These are phyloP conservation scores for Musa troglodytarum DNA, from an alignment of 176 grass and related monocot species.

Conservation along the genomic window DNA sequence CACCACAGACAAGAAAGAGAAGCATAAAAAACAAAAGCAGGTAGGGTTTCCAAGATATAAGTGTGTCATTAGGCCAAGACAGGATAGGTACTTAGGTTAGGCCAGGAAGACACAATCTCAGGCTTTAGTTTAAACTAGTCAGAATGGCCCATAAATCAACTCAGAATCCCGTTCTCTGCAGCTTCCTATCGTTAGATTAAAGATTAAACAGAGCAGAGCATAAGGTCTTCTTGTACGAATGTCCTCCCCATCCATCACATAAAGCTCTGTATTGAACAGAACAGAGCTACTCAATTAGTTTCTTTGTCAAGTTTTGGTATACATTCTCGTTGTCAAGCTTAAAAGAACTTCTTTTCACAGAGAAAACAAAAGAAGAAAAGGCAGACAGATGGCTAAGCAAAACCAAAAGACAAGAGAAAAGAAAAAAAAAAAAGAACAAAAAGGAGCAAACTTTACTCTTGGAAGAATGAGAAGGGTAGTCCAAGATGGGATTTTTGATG, in stretches of 20 bases:
- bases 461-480: background rate
- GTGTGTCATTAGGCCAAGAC: background rate
- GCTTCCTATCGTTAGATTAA: background rate
- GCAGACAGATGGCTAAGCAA: background rate
- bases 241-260: background rate
- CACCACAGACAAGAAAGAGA: background rate
- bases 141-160: background rate
- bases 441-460: background rate
- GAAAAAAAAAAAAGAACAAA: background rate
- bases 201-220: background rate
- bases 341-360: background rate
- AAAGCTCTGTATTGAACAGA: background rate
- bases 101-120: background rate
- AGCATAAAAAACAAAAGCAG: background rate
- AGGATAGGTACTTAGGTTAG: background rate
- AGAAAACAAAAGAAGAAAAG: too few species aligned
- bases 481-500: background rate
- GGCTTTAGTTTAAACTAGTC: background rate
- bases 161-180: background rate
- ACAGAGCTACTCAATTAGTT: background rate
- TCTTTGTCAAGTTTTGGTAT: conserved; percentile 4
- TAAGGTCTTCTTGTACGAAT: background rate
- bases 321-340: background rate
- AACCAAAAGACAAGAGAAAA: background rate
- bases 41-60: background rate